These are phyloP conservation scores for Cetraspora pellucida DNA, from an alignment of 192 early-diverging fungal species.

Conservation along the genomic window DNA sequence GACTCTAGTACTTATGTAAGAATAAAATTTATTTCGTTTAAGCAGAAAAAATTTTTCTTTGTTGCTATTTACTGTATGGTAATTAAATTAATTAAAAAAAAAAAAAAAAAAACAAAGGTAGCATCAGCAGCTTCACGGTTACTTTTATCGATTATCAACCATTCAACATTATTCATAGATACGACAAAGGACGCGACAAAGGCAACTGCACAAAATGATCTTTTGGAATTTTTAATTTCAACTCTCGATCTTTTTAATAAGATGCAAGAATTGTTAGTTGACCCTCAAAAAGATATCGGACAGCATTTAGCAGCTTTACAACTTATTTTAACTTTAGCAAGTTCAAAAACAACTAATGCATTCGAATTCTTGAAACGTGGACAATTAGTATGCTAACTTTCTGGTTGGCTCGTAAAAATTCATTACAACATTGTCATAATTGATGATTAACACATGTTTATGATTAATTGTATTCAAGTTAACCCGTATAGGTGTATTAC, in stretches of 20 bases:
- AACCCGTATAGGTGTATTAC: slow-evolving; percentile 37
- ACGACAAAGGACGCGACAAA: slow-evolving; percentile 14
- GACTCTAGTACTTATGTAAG: slow-evolving; percentile 50
- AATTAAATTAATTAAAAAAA: background rate
- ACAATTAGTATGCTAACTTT: slow-evolving; percentile 39
- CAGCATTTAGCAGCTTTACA: slow-evolving; percentile 47
- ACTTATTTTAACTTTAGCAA: slow-evolving; percentile 48
- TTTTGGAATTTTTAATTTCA: slow-evolving; percentile 40
- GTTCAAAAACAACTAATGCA: slow-evolving; percentile 36
- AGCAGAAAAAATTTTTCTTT: too few relatives aligned
- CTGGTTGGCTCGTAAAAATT: background rate
- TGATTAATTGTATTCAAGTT: slow-evolving; percentile 36
- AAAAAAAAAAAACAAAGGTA: slow-evolving; percentile 35
- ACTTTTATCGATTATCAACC: slow-evolving; percentile 45
- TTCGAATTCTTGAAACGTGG: slow-evolving; percentile 45
- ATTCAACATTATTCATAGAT: slow-evolving; percentile 22
- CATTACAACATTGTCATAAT: background rate
- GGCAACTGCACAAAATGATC: slow-evolving; percentile 32
- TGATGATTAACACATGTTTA: background rate
- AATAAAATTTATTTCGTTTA: background rate
- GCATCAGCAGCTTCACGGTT: slow-evolving; percentile 47
- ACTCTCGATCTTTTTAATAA: slow-evolving; percentile 43
- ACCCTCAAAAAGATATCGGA: slow-evolving; percentile 36
- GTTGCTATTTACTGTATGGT: background rate
- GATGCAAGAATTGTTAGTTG: slow-evolving; percentile 41